Evolutionary conservation across 805 yeast species (phyloP).

Genomic region (Dipodascopsis uninucleata): DNA sequence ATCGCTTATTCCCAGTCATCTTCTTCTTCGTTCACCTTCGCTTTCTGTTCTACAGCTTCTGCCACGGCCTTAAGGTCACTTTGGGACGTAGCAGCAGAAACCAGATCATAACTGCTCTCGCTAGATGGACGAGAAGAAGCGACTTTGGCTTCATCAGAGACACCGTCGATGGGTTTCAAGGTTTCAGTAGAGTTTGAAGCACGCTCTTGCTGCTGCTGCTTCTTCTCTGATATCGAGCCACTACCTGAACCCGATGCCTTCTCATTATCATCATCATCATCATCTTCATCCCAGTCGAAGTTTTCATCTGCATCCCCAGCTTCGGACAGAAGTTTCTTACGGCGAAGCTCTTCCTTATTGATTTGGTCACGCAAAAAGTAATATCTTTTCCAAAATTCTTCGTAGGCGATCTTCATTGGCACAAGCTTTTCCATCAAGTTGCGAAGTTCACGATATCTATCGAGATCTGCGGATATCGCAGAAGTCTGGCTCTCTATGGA

Average conservation of each 20-base stretch:
- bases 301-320: constrained; percentile 44
- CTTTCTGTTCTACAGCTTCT: constrained; percentile 1
- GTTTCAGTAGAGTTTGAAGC: constrained; percentile 18
- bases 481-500: constrained; percentile 47
- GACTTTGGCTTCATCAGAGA: constrained; percentile 13
- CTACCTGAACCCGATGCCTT: constrained; percentile 31
- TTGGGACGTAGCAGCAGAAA: constrained; percentile 39
- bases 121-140: constrained; percentile 37
- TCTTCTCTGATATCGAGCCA: constrained; percentile 7
- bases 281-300: constrained; percentile 43
- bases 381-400: constrained; percentile 73
- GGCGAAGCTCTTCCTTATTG: constrained; percentile 56
- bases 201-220: too few species aligned
- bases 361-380: constrained; percentile 53
- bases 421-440: constrained; percentile 60
- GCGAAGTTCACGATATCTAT: constrained; percentile 49
- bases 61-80: constrained; percentile 34
- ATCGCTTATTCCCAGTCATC: constrained; percentile 54
- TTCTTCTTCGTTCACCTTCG: constrained; percentile 25
- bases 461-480: constrained; percentile 49
- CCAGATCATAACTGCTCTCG: constrained; percentile 43
- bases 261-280: constrained; percentile 42
- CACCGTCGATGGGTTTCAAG: constrained; percentile 7
- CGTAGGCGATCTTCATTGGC: constrained; percentile 57
- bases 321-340: constrained; percentile 55